Evolutionary conservation across 148 eudicot genomes (phyloP), one percentile per base, ranked within the genome.

Genomic region (Polygonum aviculare): DNA sequence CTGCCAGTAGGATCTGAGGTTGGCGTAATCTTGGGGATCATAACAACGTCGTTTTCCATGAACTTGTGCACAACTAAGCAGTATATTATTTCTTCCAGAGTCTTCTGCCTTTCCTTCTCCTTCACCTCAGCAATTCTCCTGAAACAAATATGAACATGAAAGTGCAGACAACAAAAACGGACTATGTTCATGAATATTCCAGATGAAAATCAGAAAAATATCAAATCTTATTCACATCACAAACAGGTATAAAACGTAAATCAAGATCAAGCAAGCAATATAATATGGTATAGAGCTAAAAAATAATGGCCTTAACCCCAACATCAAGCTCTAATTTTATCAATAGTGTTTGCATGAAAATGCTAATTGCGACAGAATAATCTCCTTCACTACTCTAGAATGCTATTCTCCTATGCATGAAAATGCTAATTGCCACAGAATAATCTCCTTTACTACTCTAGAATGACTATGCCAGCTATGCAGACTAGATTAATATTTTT

Each of bases 51-150:
- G 4, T 84, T 89, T 73, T 88, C 97, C 8, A 88, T 81, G 76
- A 95, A 95, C 78, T 85, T 89, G 16, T 87, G 93, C n/a, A 91
- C 90, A 15, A 93, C 79, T 77, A 83, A 83, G 78, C 99, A 95
- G 83, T 95, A 95, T 50, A 95, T 18, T 78, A 95, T 90, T 74
- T 95, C 99, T 81, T 91, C 94, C 76, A 95, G 62, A 21, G 86
- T 81, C 80, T 86, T 88, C 35, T 76, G 86, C 72, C 94, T 89
- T 67, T 93, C 99, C 83, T 87, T 91, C 83, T 91, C 94, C 85
- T 85, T 88, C 67, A 95, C 91, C 80, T 95, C 93, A 77, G 94
- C 94, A 65, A 95, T 95, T 89, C 98, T 95, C 97, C 99, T 95
- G 89, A 80, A 81, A 44, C 47, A 44, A 44, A 41, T 6, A 44